phyloP scores from a whole-genome alignment of 2,329 filamentous ascomycete genomes.

The Dryadomyces quercus-mongolicae region DNA sequence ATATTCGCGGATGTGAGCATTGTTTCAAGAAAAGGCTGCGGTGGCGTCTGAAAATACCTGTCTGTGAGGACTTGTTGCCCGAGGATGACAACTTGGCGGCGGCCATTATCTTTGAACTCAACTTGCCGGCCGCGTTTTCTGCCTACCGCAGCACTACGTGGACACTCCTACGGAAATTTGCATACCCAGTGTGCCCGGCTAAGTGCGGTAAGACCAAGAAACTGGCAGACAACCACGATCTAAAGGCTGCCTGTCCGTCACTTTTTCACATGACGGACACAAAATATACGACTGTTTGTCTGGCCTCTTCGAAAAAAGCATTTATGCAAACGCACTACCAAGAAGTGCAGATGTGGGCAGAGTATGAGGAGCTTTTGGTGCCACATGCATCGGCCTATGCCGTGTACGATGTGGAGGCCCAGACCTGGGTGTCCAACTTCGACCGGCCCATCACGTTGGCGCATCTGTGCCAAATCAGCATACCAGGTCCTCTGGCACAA shows the following conservation, averaged over 20 bases:
- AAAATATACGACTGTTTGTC: background rate
- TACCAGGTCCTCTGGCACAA: conserved; percentile 21
- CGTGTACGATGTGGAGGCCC: conserved; percentile 31
- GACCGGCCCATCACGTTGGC: conserved; percentile 25
- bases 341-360: conserved; percentile 25
- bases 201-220: background rate
- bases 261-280: background rate
- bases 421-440: conserved; percentile 25
- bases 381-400: conserved; percentile 31
- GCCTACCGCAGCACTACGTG: conserved; percentile 30
- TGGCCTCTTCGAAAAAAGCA: conserved; percentile 5
- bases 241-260: conserved; percentile 4
- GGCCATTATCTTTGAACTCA: conserved; percentile 28
- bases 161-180: conserved; percentile 21
- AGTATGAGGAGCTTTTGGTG: conserved; percentile 27
- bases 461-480: conserved; percentile 27
- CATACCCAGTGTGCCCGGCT: conserved; percentile 5
- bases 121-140: conserved; percentile 20
- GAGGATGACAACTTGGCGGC: conserved; percentile 18
- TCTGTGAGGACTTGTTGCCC: conserved; percentile 29
- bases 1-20: conserved; percentile 20
- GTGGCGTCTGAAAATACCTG: conserved; percentile 21
- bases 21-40: conserved; percentile 21
- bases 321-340: conserved; percentile 33
- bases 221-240: conserved; percentile 5